These are phyloP conservation scores for Cerioporus squamosus DNA, from an alignment of 1,284 basidiomycete species.

Conservation along the genomic window DNA sequence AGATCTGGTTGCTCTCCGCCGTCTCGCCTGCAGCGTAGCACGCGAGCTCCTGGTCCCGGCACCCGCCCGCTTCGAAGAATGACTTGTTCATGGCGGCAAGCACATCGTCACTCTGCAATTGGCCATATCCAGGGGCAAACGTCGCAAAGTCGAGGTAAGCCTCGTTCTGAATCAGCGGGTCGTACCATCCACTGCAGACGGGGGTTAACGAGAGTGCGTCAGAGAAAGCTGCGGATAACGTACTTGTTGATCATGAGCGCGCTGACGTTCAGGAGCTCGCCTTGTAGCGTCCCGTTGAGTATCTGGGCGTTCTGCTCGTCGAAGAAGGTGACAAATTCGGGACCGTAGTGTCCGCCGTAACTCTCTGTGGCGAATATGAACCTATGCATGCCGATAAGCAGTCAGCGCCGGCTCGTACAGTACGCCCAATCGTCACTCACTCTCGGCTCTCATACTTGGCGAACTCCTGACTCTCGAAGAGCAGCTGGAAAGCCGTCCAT, in stretches of 20 bases:
- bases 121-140: constrained; percentile 67
- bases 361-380: constrained; percentile 71
- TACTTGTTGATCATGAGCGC: constrained; percentile 48
- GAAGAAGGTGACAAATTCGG: constrained; percentile 67
- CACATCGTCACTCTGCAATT: constrained; percentile 51
- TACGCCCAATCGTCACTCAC: constrained; percentile 37
- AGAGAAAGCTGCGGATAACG: not conserved
- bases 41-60: constrained; percentile 52
- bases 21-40: constrained; percentile 58
- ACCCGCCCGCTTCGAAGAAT: constrained; percentile 53
- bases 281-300: constrained; percentile 40
- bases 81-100: constrained; percentile 51
- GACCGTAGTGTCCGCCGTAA: constrained; percentile 73
- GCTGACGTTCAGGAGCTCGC: constrained; percentile 44
- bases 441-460: constrained; percentile 59
- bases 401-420: not conserved
- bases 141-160: constrained; percentile 65
- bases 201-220: not conserved
- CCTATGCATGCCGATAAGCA: constrained; percentile 33
- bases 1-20: constrained; percentile 49
- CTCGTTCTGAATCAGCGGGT: constrained; percentile 64
- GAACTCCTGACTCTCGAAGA: constrained; percentile 67
- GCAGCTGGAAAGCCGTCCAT: constrained; percentile 69
- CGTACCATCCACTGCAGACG: constrained; percentile 61
- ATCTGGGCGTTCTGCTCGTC: constrained; percentile 67